Percentiles rank a stretch among this genome's conserved stretches.
Evolutionary conservation across 352 stramenopile genomes (phyloP).

Genomic region (Globisporangium polare): DNA sequence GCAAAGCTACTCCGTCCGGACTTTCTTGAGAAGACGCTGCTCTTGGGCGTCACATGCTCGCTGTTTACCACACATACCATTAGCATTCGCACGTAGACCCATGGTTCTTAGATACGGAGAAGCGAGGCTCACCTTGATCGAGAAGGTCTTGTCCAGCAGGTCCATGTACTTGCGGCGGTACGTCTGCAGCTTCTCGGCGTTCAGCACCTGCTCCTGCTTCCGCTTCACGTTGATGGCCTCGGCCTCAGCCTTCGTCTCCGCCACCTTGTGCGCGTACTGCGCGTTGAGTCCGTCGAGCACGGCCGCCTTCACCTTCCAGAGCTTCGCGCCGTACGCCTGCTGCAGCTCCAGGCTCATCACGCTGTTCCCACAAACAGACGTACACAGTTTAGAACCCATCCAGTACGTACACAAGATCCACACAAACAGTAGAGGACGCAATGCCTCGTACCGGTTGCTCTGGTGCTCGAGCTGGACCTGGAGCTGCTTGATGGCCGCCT

Average conservation of each 20-base stretch:
- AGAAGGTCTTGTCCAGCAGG: conserved; percentile 59
- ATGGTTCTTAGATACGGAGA: background rate
- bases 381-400: background rate
- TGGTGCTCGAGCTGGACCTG: conserved; percentile 57
- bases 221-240: conserved; percentile 59
- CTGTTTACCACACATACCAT: conserved; percentile 10
- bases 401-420: background rate
- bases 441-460: conserved; percentile 35
- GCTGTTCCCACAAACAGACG: conserved; percentile 17
- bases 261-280: conserved; percentile 42
- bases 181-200: conserved; percentile 49
- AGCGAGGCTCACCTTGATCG: conserved; percentile 40
- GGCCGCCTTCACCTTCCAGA: conserved; percentile 55
- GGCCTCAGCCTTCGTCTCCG: conserved; percentile 28
- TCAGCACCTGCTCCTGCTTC: conserved; percentile 69
- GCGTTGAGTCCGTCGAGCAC: conserved; percentile 65
- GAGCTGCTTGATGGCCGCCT: conserved; percentile 42
- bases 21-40: conserved; percentile 15
- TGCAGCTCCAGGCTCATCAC: conserved; percentile 74
- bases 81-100: background rate
- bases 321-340: conserved; percentile 65
- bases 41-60: conserved; percentile 27
- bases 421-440: background rate
- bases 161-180: conserved; percentile 58
- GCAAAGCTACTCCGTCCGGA: conserved; percentile 18